Conservation (phyloP, 2,329 filamentous ascomycete genomes). For the Paecilomyces formosus region DNA sequence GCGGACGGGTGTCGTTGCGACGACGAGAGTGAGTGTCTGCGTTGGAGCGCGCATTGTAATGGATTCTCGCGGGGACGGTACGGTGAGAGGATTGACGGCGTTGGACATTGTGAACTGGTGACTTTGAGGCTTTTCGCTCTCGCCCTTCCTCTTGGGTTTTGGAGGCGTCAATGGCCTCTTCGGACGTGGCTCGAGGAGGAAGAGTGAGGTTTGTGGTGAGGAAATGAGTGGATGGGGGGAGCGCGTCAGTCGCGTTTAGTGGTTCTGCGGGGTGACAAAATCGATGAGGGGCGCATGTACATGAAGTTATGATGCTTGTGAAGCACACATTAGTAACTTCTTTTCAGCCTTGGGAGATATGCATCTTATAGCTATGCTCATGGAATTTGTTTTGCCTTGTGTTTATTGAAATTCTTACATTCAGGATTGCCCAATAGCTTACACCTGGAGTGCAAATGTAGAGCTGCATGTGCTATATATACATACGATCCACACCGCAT, state of each 20-base stretch:
- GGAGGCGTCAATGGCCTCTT: background rate
- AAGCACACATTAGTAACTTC: background rate
- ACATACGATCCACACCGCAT: no score
- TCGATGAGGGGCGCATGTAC: background rate
- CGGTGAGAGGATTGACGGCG: constrained; percentile 5
- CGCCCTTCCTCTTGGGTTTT: background rate
- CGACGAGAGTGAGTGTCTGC: constrained; percentile 75
- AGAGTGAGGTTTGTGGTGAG: background rate
- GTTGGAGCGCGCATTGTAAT: constrained; percentile 10
- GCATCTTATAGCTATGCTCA: no score
- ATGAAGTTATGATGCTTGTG: background rate
- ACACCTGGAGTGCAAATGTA: no score
- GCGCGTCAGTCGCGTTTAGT: background rate
- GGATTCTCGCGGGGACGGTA: constrained; percentile 8
- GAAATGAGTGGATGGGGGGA: background rate
- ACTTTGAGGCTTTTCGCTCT: background rate
- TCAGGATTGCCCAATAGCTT: no score
- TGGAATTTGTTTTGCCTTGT: no score
- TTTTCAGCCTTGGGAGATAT: no score
- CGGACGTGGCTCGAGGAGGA: background rate
- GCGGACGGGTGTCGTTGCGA: constrained; percentile 66
- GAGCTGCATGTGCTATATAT: no score
- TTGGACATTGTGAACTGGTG: constrained; percentile 15
- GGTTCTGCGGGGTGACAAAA: background rate
- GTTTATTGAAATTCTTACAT: no score